Evolutionary conservation across 1,139 yeast species (phyloP).

Genomic region (Lodderomyces margitis): DNA sequence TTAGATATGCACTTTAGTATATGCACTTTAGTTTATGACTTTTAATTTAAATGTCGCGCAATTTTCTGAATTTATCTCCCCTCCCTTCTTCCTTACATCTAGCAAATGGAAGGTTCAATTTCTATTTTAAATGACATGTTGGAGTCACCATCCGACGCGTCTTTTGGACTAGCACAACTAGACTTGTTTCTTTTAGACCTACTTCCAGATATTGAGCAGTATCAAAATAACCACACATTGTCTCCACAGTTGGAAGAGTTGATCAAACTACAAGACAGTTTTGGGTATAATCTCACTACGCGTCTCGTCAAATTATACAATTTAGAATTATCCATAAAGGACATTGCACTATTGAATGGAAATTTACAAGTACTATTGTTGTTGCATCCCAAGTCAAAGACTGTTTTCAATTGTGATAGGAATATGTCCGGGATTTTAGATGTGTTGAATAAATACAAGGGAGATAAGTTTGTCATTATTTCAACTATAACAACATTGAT

Average conservation of each 20-base stretch:
- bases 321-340: constrained; percentile 8
- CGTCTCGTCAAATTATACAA: constrained; percentile 31
- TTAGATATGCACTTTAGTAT: constrained; percentile 40
- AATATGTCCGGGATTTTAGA: constrained; percentile 34
- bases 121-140: neutral
- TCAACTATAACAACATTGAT: constrained; percentile 58
- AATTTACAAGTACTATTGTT: constrained; percentile 62
- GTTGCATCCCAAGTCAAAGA: constrained; percentile 57
- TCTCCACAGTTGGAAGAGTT: constrained; percentile 33
- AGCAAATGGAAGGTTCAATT: neutral
- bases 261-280: constrained; percentile 48
- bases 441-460: constrained; percentile 16
- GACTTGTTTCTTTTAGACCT: constrained; percentile 21
- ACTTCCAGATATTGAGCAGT: constrained; percentile 25
- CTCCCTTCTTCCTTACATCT: no score
- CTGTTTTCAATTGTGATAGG: constrained; percentile 35
- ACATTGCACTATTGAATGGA: constrained; percentile 33
- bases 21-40: neutral
- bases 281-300: constrained; percentile 47
- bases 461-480: constrained; percentile 26
- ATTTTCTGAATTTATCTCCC: no score
- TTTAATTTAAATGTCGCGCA: neutral
- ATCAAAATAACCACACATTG: constrained; percentile 16
- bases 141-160: neutral
- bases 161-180: constrained; percentile 18